Conservation (phyloP, 805 yeast species). For the Jamesozyma hellenica region DNA sequence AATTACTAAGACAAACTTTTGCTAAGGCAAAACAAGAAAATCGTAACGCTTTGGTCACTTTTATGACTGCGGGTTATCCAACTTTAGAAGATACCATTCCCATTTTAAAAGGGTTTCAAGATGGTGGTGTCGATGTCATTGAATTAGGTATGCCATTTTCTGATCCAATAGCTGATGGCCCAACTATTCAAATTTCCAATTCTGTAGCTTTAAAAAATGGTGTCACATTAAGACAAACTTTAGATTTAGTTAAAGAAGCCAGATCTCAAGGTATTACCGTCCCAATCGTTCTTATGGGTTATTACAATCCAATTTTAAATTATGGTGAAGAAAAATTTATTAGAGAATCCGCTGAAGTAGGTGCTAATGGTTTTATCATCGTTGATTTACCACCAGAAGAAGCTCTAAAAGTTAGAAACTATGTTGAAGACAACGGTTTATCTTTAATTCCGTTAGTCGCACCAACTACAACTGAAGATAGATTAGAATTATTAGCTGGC, state of each 20-base stretch:
- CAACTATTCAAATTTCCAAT: conserved; percentile 88
- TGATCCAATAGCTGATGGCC: conserved; percentile 98
- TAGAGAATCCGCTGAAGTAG: conserved; percentile 69
- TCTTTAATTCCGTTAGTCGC: conserved; percentile 92
- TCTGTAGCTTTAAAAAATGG: conserved; percentile 76
- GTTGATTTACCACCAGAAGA: conserved; percentile 98
- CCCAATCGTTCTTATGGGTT: conserved; percentile 93
- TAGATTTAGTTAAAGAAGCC: conserved; percentile 66
- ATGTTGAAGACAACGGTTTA: conserved; percentile 56
- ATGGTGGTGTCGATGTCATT: conserved; percentile 89
- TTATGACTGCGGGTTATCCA: conserved; percentile 92
- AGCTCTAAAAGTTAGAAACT: conserved; percentile 74
- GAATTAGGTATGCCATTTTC: conserved; percentile 95
- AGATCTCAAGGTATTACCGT: conserved; percentile 74
- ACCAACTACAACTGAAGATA: conserved; percentile 88
- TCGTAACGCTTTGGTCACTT: conserved; percentile 84
- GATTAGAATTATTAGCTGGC: conserved; percentile 64
- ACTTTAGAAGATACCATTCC: conserved; percentile 80
- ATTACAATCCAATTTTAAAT: conserved; percentile 84
- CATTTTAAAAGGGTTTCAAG: conserved; percentile 77
- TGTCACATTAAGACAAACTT: conserved; percentile 55
- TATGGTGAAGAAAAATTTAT: conserved; percentile 84
- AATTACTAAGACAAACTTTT: conserved; percentile 41
- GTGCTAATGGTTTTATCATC: conserved; percentile 89
- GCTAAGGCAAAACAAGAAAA: conserved; percentile 48